These are phyloP conservation scores for Mycosphaerella sp. DNA, from an alignment of 2,329 filamentous ascomycete species.

Conservation along the genomic window DNA sequence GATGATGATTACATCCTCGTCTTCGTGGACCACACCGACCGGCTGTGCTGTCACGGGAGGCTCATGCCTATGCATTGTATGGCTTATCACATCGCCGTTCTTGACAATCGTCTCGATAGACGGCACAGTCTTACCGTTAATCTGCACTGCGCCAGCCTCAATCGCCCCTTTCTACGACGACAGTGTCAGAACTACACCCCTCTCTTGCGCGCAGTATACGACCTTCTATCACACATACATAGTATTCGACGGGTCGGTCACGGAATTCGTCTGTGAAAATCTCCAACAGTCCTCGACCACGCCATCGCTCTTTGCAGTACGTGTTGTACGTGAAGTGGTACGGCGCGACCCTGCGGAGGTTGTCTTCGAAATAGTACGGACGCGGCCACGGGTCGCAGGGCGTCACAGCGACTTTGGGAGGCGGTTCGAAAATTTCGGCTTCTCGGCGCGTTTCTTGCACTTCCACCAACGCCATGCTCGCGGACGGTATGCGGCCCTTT, in stretches of 20 bases:
- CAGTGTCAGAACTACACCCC: constrained; percentile 28
- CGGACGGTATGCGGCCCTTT: constrained; percentile 35
- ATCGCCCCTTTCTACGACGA: constrained; percentile 61
- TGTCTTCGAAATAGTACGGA: constrained; percentile 79
- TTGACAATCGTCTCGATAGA: constrained; percentile 63
- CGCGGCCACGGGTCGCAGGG: constrained; percentile 55
- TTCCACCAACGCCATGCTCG: constrained; percentile 28
- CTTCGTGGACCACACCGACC: constrained; percentile 80
- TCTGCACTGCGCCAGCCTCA: constrained; percentile 65
- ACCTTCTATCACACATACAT: constrained; percentile 47
- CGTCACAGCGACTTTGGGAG: constrained; percentile 47
- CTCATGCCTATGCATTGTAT: constrained; percentile 92
- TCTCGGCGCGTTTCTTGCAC: constrained; percentile 22
- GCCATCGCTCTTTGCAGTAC: constrained; percentile 89
- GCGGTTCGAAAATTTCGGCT: constrained; percentile 38
- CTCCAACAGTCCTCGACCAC: constrained; percentile 70
- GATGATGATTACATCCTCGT: constrained; percentile 89
- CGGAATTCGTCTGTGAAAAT: constrained; percentile 90
- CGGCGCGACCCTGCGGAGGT: constrained; percentile 72
- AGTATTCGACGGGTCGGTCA: constrained; percentile 80
- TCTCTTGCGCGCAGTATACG: constrained; percentile 2
- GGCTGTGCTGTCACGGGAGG: constrained; percentile 79
- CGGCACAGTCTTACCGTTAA: constrained; percentile 68
- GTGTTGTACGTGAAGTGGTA: constrained; percentile 96
- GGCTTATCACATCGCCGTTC: constrained; percentile 86